Conservation (phyloP, 1,139 yeast genomes). For the Yamadazyma triangularis region DNA sequence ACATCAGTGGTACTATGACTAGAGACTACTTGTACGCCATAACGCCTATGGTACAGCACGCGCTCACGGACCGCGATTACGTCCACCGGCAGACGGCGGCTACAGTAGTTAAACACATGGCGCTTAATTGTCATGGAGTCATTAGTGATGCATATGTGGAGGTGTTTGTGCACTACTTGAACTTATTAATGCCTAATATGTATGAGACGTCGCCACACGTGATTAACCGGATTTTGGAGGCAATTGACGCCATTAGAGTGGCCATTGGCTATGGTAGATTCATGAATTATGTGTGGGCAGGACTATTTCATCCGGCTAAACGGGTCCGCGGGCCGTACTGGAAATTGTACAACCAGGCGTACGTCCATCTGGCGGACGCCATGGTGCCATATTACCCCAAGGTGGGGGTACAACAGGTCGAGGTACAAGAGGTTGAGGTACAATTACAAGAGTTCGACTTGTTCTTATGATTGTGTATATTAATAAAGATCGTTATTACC, state of each 20-base stretch:
- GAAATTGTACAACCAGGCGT: slow-evolving; percentile 75
- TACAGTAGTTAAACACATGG: slow-evolving; percentile 76
- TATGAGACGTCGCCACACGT: slow-evolving; percentile 96
- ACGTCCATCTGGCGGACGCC: slow-evolving; percentile 69
- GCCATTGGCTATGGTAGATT: slow-evolving; percentile 75
- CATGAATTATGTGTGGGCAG: slow-evolving; percentile 78
- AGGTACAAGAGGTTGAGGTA: too few species aligned
- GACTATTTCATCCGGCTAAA: slow-evolving; percentile 89
- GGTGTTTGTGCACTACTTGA: slow-evolving; percentile 60
- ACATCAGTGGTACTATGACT: slow-evolving; percentile 71
- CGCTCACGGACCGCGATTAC: slow-evolving; percentile 82
- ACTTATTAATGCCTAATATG: slow-evolving; percentile 75
- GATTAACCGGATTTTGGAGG: slow-evolving; percentile 74
- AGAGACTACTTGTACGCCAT: slow-evolving; percentile 80
- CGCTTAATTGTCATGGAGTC: slow-evolving; percentile 71
- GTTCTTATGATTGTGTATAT: slow-evolving; percentile 23
- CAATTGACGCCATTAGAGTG: slow-evolving; percentile 68
- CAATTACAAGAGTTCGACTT: slow-evolving; percentile 40
- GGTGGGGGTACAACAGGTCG: slow-evolving; percentile 29
- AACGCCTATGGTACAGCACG: slow-evolving; percentile 82
- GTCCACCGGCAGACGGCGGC: slow-evolving; percentile 97
- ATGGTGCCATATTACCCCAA: slow-evolving; percentile 82
- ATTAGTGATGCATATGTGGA: slow-evolving; percentile 72
- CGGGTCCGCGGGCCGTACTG: slow-evolving; percentile 85
- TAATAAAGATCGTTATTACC: not conserved